These are phyloP conservation scores for Phytophthora melonis DNA, from an alignment of 352 stramenopile genomes.

Conservation along the genomic window DNA sequence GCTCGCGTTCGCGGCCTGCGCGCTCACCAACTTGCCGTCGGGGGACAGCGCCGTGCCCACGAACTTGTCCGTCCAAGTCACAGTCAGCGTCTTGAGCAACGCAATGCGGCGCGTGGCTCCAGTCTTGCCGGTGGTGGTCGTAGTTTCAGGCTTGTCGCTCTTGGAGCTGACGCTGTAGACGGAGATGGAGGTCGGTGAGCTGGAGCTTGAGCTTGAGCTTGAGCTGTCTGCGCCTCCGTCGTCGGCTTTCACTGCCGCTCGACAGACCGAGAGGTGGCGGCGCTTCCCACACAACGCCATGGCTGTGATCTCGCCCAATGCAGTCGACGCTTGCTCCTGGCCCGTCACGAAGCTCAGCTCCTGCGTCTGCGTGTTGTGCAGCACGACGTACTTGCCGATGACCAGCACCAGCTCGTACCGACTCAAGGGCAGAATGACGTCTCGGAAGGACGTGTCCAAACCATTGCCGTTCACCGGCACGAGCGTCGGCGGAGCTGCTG, in stretches of 20 bases:
- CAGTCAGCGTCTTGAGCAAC: constrained; percentile 59
- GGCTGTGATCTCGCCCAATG: constrained; percentile 73
- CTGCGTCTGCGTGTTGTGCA: constrained; percentile 74
- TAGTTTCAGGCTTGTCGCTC: constrained; percentile 3
- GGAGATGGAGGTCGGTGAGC: constrained; percentile 40
- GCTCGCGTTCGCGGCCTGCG: constrained; percentile 56
- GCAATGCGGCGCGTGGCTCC: constrained; percentile 19
- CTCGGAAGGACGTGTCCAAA: constrained; percentile 57
- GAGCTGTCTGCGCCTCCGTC: constrained; percentile 11
- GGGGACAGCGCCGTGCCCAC: constrained; percentile 62
- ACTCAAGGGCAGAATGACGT: constrained; percentile 64
- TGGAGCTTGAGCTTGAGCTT: not conserved
- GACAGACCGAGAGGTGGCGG: constrained; percentile 62
- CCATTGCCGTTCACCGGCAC: constrained; percentile 62
- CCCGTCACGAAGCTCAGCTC: constrained; percentile 61
- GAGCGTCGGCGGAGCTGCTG: constrained; percentile 25
- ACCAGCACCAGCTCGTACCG: constrained; percentile 69
- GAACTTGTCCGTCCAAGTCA: constrained; percentile 63
- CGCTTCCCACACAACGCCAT: constrained; percentile 73
- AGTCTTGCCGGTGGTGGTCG: constrained; percentile 7
- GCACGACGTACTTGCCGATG: constrained; percentile 70
- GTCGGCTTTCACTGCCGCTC: constrained; percentile 43
- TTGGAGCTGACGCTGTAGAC: constrained; percentile 41
- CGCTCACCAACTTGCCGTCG: constrained; percentile 75
- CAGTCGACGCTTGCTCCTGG: constrained; percentile 20